These are phyloP conservation scores for Fulvia fulva DNA, from an alignment of 2,329 filamentous ascomycete species.

Conservation along the genomic window DNA sequence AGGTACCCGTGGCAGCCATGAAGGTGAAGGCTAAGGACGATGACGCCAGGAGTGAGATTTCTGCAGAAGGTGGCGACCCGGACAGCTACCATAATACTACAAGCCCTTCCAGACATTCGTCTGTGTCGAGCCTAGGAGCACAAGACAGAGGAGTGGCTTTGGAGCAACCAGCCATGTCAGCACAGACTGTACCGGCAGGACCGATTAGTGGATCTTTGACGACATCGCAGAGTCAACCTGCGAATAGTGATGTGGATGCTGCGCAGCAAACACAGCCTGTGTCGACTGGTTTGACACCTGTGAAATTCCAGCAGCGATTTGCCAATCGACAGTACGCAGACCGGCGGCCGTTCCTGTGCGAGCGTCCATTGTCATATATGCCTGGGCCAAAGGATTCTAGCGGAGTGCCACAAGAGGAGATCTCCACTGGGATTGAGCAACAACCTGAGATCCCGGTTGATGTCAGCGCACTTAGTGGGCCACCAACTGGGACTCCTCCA, in stretches of 20 bases:
- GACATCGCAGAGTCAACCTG: background rate
- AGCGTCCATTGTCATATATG: constrained; percentile 30
- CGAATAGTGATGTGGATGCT: background rate
- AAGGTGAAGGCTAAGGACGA: background rate
- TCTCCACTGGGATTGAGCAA: constrained; percentile 8
- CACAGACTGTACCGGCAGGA: constrained; percentile 15
- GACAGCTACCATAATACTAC: constrained; percentile 9
- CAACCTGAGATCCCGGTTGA: constrained; percentile 12
- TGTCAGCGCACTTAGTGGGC: constrained; percentile 22
- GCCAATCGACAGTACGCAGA: constrained; percentile 17
- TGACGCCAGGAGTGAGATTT: constrained; percentile 22
- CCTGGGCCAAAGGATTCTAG: constrained; percentile 20
- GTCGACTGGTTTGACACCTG: background rate
- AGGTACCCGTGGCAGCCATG: background rate
- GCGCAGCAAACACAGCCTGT: background rate
- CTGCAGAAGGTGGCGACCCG: constrained; percentile 17
- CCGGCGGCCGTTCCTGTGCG: constrained; percentile 8
- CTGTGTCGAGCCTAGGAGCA: constrained; percentile 27
- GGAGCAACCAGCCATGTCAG: constrained; percentile 13
- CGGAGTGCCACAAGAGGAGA: constrained; percentile 18
- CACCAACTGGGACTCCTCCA: constrained; percentile 22
- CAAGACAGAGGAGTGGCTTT: background rate
- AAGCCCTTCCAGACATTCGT: constrained; percentile 21
- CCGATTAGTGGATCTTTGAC: background rate
- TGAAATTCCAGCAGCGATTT: constrained; percentile 13